Percentiles rank a stretch among this genome's conserved stretches.
Conservation (phyloP, 768 basidiomycete genomes). For the Albatrellus ellisii region DNA sequence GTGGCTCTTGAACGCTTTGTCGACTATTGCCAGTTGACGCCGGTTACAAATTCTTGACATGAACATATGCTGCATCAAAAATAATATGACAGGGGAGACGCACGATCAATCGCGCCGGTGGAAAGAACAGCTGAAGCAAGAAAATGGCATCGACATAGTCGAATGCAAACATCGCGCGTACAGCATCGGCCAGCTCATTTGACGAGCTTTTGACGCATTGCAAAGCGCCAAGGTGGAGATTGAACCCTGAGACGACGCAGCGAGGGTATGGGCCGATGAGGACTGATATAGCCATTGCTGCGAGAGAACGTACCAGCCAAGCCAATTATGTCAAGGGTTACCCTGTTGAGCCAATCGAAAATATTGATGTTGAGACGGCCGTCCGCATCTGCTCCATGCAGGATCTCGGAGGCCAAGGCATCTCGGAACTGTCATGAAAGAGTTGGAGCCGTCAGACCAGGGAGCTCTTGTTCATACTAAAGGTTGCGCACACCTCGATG, state of each 20-base stretch:
- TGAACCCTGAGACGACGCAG: neutral
- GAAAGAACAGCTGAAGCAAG: neutral
- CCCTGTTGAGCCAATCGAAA: conserved; percentile 3
- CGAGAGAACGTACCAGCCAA: neutral
- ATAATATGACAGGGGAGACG: neutral
- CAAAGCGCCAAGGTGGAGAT: neutral
- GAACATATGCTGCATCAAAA: too few species aligned
- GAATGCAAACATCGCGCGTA: neutral
- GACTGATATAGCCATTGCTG: neutral
- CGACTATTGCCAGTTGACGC: too few species aligned
- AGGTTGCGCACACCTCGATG: neutral
- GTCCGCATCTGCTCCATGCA: neutral
- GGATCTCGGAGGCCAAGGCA: neutral
- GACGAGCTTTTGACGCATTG: neutral
- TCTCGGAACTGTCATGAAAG: neutral
- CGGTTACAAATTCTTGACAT: too few species aligned
- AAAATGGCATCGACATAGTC: neutral
- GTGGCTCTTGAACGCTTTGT: neutral
- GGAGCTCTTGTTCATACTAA: neutral
- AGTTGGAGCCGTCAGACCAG: neutral
- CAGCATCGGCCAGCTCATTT: conserved; percentile 3
- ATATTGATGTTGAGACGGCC: neutral
- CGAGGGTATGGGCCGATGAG: neutral
- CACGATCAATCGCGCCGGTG: neutral
- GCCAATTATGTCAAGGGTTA: conserved; percentile 3